Conservation (phyloP, 2,329 filamentous ascomycete genomes). For the Trichophyton rubrum region DNA sequence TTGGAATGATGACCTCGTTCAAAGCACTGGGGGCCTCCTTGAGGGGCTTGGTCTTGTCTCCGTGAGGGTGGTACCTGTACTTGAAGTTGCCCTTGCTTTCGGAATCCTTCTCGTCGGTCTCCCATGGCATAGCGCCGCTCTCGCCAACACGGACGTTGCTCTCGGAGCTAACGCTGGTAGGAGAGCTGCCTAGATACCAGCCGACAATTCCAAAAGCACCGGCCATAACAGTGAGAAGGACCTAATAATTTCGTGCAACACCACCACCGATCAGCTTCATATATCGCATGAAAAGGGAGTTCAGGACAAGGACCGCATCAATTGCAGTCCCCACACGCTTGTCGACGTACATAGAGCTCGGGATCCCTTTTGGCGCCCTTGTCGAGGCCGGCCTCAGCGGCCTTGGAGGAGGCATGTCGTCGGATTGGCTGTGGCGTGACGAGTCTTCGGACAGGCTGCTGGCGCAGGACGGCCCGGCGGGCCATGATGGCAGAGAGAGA, state of each 20-base stretch:
- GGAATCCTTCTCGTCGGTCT: constrained; percentile 54
- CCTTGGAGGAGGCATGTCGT: constrained; percentile 32
- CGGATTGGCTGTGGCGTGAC: constrained; percentile 28
- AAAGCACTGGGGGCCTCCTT: constrained; percentile 89
- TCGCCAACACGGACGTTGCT: constrained; percentile 59
- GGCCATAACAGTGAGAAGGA: constrained; percentile 84
- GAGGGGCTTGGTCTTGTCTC: constrained; percentile 60
- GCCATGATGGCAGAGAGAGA: constrained; percentile 31
- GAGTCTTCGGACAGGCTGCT: constrained; percentile 29
- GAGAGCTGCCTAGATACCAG: constrained; percentile 67
- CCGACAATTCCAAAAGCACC: constrained; percentile 77
- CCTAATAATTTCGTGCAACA: constrained; percentile 39
- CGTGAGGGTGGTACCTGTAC: constrained; percentile 74
- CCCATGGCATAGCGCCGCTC: constrained; percentile 74
- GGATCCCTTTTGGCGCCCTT: constrained; percentile 57
- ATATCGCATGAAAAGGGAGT: background rate
- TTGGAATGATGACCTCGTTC: constrained; percentile 87
- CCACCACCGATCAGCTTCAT: constrained; percentile 12
- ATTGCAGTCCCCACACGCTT: background rate
- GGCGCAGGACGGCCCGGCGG: constrained; percentile 32
- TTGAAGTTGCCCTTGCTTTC: constrained; percentile 47
- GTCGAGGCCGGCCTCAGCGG: constrained; percentile 42
- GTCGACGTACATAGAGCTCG: constrained; percentile 55
- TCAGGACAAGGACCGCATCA: background rate
- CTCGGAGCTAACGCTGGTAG: constrained; percentile 76